Evolutionary conservation across 2,329 filamentous ascomycete genomes (phyloP).

Genomic region (Ophiostoma novo-ulmi): DNA sequence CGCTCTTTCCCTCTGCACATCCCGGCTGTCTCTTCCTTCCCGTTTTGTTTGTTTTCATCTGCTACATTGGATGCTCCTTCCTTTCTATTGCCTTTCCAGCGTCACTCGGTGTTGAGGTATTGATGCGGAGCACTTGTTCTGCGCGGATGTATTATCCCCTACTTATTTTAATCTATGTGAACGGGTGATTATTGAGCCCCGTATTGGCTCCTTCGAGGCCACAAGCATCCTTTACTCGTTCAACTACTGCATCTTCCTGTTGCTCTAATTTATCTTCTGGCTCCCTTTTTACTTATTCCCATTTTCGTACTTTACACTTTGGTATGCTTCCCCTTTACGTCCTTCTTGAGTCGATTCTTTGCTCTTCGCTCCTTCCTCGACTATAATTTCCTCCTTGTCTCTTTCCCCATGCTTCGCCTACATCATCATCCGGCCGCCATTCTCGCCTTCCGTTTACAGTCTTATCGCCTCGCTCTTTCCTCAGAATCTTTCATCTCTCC

Average conservation of each 20-base stretch:
- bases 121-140: background rate
- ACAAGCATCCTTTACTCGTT: background rate
- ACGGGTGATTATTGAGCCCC: background rate
- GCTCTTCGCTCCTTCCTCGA: background rate
- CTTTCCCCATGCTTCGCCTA: background rate
- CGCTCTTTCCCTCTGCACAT: slow-evolving; percentile 6
- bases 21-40: background rate
- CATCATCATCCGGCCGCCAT: background rate
- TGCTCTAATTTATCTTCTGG: background rate
- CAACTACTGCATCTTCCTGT: background rate
- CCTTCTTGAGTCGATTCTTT: background rate
- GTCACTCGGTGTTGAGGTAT: background rate
- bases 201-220: background rate
- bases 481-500: background rate
- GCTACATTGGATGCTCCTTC: slow-evolving; percentile 1
- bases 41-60: background rate
- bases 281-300: background rate
- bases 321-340: background rate
- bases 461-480: slow-evolving; percentile 3
- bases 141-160: too few species aligned
- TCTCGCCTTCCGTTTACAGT: background rate
- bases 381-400: background rate
- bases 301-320: background rate
- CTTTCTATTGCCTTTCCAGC: background rate
- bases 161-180: background rate